These are phyloP conservation scores for Candida loeiensis DNA, from an alignment of 805 yeast species.

Conservation along the genomic window DNA sequence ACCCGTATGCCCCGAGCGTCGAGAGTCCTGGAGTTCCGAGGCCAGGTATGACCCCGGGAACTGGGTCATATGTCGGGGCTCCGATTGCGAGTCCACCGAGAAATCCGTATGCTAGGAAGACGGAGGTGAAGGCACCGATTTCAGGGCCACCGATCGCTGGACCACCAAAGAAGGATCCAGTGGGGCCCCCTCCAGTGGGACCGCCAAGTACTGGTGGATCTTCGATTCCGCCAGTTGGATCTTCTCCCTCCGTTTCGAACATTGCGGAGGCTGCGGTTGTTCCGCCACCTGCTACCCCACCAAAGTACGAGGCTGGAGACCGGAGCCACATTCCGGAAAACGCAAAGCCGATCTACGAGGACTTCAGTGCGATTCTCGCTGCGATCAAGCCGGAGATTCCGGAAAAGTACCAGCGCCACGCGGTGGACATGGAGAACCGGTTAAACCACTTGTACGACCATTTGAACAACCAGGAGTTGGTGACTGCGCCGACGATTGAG, in stretches of 20 bases:
- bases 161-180: conserved; percentile 3
- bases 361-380: conserved; percentile 51
- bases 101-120: conserved; percentile 29
- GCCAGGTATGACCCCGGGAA: conserved; percentile 21
- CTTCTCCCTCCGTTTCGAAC: too few relatives aligned
- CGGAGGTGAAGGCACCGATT: conserved; percentile 12
- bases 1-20: conserved; percentile 30
- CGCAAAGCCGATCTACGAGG: conserved; percentile 55
- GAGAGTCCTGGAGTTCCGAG: conserved; percentile 11
- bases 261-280: conserved; percentile 15
- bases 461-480: conserved; percentile 66
- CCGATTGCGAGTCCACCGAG: conserved; percentile 9
- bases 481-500: conserved; percentile 53
- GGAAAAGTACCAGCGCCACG: conserved; percentile 66
- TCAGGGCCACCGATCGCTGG: too few relatives aligned
- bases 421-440: conserved; percentile 79
- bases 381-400: conserved; percentile 73
- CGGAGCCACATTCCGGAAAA: conserved; percentile 62
- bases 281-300: conserved; percentile 14
- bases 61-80: conserved; percentile 2
- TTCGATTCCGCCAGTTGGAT: too few relatives aligned
- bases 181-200: conserved; percentile 14
- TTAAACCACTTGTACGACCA: conserved; percentile 72
- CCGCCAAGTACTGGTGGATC: too few relatives aligned
- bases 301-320: conserved; percentile 57